Evolutionary conservation across 2,329 filamentous ascomycete genomes (phyloP).

Genomic region (Fusarium tjaetaba): DNA sequence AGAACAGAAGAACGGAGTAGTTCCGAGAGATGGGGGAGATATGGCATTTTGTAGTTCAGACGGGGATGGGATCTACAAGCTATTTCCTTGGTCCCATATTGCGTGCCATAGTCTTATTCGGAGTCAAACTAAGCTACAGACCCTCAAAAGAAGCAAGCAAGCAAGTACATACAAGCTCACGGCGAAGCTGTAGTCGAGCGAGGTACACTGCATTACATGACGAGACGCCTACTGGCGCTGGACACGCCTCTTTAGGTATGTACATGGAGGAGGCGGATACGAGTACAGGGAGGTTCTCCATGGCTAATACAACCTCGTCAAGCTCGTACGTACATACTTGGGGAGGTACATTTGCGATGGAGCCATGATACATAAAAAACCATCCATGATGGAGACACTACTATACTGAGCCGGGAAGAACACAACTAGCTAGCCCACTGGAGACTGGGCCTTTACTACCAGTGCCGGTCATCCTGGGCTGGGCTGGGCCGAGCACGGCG

Average conservation of each 20-base stretch:
- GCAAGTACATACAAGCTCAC: conserved; percentile 1
- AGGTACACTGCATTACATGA: conserved; percentile 36
- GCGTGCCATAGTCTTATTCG: conserved; percentile 20
- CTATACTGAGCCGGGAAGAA: conserved; percentile 27
- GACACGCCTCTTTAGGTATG: conserved; percentile 26
- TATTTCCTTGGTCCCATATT: conserved; percentile 26
- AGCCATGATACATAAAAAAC: conserved; percentile 34
- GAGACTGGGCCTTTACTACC: conserved; percentile 18
- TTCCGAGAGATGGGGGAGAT: conserved; percentile 33
- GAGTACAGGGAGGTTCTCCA: conserved; percentile 29
- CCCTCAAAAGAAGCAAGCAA: conserved; percentile 26
- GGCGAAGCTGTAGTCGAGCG: conserved; percentile 30
- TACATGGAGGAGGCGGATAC: conserved; percentile 32
- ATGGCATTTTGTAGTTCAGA: conserved; percentile 43
- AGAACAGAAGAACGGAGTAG: conserved; percentile 25
- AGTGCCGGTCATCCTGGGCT: conserved; percentile 25
- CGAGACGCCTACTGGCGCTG: conserved; percentile 17
- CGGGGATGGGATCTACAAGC: conserved; percentile 37
- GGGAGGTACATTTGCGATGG: conserved; percentile 25
- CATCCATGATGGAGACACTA: conserved; percentile 33
- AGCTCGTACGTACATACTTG: conserved; percentile 3
- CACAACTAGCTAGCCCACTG: conserved; percentile 30
- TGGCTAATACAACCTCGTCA: conserved; percentile 37
- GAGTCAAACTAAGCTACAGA: conserved; percentile 29
- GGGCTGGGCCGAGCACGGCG: conserved; percentile 1